Percentiles rank a stretch among this genome's conserved stretches.
phyloP scores from a whole-genome alignment of 2,329 filamentous ascomycete species.

The Colletotrichum shisoi region DNA sequence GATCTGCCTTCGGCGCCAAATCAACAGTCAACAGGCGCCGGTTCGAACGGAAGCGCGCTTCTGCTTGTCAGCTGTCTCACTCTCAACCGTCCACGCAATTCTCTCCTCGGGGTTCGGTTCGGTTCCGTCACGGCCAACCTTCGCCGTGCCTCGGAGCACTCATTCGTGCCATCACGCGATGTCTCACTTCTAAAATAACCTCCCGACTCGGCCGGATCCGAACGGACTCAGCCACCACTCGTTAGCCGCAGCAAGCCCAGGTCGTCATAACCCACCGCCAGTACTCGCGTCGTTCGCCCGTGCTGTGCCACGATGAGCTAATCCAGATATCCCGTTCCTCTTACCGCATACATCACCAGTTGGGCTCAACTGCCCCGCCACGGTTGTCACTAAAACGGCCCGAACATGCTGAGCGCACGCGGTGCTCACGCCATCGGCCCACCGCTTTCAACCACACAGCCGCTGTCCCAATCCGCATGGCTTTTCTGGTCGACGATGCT shows the following conservation, averaged over 20 bases:
- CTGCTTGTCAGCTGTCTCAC: background rate
- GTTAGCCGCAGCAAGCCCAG: background rate
- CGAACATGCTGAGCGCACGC: slow-evolving; percentile 5
- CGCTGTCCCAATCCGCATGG: background rate
- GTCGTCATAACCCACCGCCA: too few species aligned
- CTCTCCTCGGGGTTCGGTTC: background rate
- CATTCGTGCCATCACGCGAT: background rate
- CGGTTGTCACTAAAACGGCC: slow-evolving; percentile 11
- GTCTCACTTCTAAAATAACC: slow-evolving; percentile 8
- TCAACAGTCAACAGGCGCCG: background rate
- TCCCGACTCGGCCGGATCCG: slow-evolving; percentile 1
- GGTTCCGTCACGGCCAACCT: background rate
- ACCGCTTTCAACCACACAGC: background rate
- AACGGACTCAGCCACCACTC: background rate
- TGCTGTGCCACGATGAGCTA: background rate
- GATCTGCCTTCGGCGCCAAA: background rate
- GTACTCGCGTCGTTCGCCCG: background rate
- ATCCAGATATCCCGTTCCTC: background rate
- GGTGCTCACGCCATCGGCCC: background rate
- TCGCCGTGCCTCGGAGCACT: background rate
- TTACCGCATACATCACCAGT: slow-evolving; percentile 3
- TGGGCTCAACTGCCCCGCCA: background rate
- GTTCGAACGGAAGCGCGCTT: background rate
- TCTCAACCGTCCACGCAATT: background rate
- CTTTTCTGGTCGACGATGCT: background rate